Evolutionary conservation across 1,284 basidiomycete genomes (phyloP).

Genomic region (Phellopilus nigrolimitatus): DNA sequence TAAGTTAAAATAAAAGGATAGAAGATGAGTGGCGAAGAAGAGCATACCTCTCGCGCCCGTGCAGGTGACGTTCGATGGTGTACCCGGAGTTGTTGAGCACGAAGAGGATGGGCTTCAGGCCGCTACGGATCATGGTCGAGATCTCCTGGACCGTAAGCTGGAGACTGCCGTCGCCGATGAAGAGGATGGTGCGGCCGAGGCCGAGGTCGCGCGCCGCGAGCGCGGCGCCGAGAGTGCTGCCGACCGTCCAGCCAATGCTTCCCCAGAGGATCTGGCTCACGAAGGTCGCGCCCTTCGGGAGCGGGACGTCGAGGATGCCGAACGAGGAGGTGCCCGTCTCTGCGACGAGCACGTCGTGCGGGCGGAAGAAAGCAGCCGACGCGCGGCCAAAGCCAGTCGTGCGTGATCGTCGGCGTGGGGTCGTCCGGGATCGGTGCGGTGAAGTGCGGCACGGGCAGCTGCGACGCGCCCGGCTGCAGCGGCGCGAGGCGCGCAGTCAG

Average conservation of each 20-base stretch:
- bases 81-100: constrained; percentile 90
- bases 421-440: constrained; percentile 46
- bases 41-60: constrained; percentile 51
- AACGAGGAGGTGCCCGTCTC: constrained; percentile 79
- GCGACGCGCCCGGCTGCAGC: constrained; percentile 35
- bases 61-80: constrained; percentile 80
- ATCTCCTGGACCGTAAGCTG: constrained; percentile 75
- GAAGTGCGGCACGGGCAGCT: constrained; percentile 48
- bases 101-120: constrained; percentile 75
- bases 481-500: constrained; percentile 52
- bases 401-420: constrained; percentile 49
- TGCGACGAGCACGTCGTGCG: constrained; percentile 75
- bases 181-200: constrained; percentile 71
- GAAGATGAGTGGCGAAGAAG: too few species aligned
- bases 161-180: constrained; percentile 83
- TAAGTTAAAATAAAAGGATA: constrained; percentile 21
- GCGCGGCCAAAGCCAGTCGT: constrained; percentile 84
- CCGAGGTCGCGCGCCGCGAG: constrained; percentile 70
- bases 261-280: constrained; percentile 82
- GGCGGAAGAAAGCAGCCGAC: constrained; percentile 74
- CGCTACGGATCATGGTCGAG: constrained; percentile 69
- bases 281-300: constrained; percentile 64
- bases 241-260: constrained; percentile 84
- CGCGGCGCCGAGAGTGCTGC: constrained; percentile 64
- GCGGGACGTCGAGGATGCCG: constrained; percentile 70